Base-by-base conservation (phyloP, 164 flowering plant species). In the Piper betle region DNA sequence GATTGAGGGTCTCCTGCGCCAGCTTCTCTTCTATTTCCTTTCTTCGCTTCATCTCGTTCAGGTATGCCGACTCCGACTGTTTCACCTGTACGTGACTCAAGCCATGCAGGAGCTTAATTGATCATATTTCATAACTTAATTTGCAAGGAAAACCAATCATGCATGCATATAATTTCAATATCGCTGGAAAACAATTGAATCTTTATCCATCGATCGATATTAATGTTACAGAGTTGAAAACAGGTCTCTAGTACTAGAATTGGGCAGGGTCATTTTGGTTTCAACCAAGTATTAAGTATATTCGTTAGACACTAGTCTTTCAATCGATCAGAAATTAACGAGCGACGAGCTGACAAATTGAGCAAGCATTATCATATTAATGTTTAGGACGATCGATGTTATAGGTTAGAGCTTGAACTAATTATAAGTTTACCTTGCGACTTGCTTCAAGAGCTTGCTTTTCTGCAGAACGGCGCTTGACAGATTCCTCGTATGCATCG, bases 391-490 rank as follows among this genome's bases (percentile, higher is more conserved):
- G 11, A 52, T 53, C 19, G 19, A 53, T 15, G 33, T 2, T 33
- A 4, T 55, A 17, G 3, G 19, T 9, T 20, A 6, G 20, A 55
- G 17, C 55, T 53, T 53, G 9, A 9, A 13, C 4, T 20, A 40
- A 43, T n/a, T 39, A 48, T n/a, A 13, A 8, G 37, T 41, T 76
- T 72, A 90, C 95, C 74, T 70, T 78, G 55, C 74, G 75, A 39
- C 75, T 67, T 52, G 91, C 84, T 58, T 84, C 86, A 69, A 84
- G 66, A 52, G 80, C 83, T 53, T 78, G 81, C 66, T 74, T 84
- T 68, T 86, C 89, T 40, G 87, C 92, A 74, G 77, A 82, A 46
- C 71, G 73, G 53, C 91, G 80, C 72, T 70, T 84, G 42, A 69
- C 19, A 10, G 81, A 77, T 78, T 86, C 92, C 61, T 80, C 82